Base-by-base conservation (phyloP, 345 rosid genomes). In the Corchorus olitorius region DNA sequence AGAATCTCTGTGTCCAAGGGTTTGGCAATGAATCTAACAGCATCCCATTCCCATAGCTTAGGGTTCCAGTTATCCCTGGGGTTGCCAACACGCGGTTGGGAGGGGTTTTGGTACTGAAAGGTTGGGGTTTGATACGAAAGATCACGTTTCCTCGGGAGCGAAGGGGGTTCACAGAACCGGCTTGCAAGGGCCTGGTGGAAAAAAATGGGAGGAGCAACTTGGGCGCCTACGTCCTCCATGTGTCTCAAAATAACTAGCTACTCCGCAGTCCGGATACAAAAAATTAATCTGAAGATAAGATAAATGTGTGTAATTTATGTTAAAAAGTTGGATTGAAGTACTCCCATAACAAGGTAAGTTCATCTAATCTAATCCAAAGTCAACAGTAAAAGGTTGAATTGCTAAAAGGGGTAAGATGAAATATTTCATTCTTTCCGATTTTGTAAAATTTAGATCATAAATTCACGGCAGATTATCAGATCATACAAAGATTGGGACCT, bases 171-270 rank as follows among this genome's bases (percentile, higher is more conserved):
- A 72, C 81, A 78, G 70, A 74, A 88, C 63, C 86, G 69, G 65
- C 79, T 80, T 5, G 90, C 83, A 73, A 86, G 84, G 27, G 87
- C 66, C 45, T 83, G 89, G 61, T 87, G 98, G 59, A 87, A 82
- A 72, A 87, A 90, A 9, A 92, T 78, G 14, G 97, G 87, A 74
- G 87, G 46, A 74, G 89, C 94, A 8, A 92, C 90, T 64, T 87
- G 97, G 17, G 91, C 85, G 33, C 98, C 95, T 37, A 87, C 86
- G 59, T 92, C 97, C 76, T 94, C 98, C 97, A 94, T 93, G 41
- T 74, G 80, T 83, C 65, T 20, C 33, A 52, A 48, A 48, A 17
- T 33, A 74, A 48, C 46, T 74, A 14, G 55, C 9, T 64, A 46
- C 10, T 50, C 45, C 60, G 48, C 9, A 62, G 14, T 62, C 66